phyloP scores from a whole-genome alignment of 805 yeast species.

The Candida silvatica region DNA sequence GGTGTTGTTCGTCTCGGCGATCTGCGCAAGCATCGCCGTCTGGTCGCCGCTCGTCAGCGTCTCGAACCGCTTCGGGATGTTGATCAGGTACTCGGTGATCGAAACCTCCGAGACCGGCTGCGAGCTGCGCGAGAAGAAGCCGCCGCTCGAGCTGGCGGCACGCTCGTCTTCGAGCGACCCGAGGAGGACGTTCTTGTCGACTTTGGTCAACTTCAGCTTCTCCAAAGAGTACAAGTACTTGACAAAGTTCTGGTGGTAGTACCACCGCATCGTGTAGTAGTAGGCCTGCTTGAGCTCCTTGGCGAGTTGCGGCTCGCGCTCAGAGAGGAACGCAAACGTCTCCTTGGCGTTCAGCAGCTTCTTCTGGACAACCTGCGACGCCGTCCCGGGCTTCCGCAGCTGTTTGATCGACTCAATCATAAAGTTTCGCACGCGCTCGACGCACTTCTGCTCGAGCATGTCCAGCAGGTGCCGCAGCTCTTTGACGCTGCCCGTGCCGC shows the following conservation, averaged over 20 bases:
- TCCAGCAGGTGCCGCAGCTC: conserved; percentile 30
- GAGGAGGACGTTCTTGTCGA: conserved; percentile 35
- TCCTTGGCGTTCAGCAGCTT: conserved; percentile 56
- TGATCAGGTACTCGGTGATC: conserved; percentile 46
- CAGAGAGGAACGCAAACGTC: conserved; percentile 45
- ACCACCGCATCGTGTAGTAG: conserved; percentile 87
- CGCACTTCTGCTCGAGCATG: conserved; percentile 48
- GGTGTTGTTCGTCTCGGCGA: conserved; percentile 65
- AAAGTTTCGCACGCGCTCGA: conserved; percentile 71
- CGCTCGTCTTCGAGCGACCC: conserved; percentile 17
- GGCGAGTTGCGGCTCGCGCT: conserved; percentile 55
- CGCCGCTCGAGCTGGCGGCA: conserved; percentile 3
- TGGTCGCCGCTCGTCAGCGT: conserved; percentile 32
- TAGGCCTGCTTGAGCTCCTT: conserved; percentile 73
- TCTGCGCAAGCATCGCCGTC: conserved; percentile 68
- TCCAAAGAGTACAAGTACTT: conserved; percentile 69
- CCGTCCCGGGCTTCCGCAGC: conserved; percentile 54
- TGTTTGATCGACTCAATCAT: conserved; percentile 55
- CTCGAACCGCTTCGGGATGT: conserved; percentile 51
- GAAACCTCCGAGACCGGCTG: conserved; percentile 9
- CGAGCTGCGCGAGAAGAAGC: conserved; percentile 8
- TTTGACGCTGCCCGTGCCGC: conserved; percentile 10
- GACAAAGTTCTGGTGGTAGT: conserved; percentile 70
- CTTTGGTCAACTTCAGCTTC: conserved; percentile 43
- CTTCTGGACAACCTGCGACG: conserved; percentile 71